Evolutionary conservation across 192 early-diverging fungal genomes (phyloP), one percentile per base, ranked within the genome.

Genomic region (Chytriomyces hyalinus): DNA sequence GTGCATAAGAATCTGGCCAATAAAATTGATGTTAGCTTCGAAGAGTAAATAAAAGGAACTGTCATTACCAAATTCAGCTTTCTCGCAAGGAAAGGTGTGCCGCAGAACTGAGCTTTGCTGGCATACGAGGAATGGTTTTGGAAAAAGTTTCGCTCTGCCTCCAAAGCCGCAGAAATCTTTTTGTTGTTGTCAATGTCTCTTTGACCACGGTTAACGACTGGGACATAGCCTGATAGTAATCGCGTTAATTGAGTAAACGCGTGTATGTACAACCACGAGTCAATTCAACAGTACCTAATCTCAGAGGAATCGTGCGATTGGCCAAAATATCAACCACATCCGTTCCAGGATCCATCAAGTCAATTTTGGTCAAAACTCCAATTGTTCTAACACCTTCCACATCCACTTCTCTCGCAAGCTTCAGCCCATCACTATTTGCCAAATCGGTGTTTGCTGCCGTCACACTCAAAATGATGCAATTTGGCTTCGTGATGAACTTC

Each of bases 261-360:
- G 36, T 36, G 36, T 36, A 36, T 36, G 36, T 36, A 36, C 4
- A 36, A 36, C 36, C 4, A 36, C 36, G 36, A 36, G 36, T 4
- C 36, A 51, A 28, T 20, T 73, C 44, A 45, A 77, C 7, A n/a
- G 36, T 82, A 93, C 93, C 94, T 11, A 99, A 87, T 26, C 96
- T 90, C 73, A 99, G 89, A 4, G 97, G 98, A 85, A 99, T 99
- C 24, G 98, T 91, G 11, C 98, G 88, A 2, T 95, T 95, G 9
- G 97, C 96, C 79, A 99, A 89, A 81, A 99, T 98, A 79, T 99
- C 98, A 53, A 99, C 95, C 9, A 99, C 97, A 84, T 99, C 98
- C 15, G 98, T 99, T 48, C 98, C 98, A 82, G 91, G 87, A 85
- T 99, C 98, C 98, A 99, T 99, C 72, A 99, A 86, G 84, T 99